A percentile compares a stretch with the other conserved stretches of the same genome.
These are phyloP conservation scores for Aspergillus niger DNA, from an alignment of 2,329 filamentous ascomycete genomes.

Conservation along the genomic window DNA sequence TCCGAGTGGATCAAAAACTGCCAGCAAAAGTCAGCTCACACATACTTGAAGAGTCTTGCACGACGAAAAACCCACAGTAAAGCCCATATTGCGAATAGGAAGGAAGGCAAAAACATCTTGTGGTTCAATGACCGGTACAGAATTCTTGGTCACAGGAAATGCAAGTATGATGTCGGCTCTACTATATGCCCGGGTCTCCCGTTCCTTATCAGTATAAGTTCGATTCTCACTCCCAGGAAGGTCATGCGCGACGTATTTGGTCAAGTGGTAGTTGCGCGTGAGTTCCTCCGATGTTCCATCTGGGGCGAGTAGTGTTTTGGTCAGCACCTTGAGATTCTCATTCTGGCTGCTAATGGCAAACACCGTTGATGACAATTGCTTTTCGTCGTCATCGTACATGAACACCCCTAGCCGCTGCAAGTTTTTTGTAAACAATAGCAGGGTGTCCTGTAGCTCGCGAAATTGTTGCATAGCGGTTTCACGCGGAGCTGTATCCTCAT, in stretches of 20 bases:
- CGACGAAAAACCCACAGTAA: conserved; percentile 37
- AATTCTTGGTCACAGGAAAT: conserved; percentile 45
- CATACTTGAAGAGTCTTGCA: neutral
- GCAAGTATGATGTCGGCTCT: conserved; percentile 47
- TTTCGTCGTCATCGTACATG: conserved; percentile 16
- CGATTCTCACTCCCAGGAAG: conserved; percentile 26
- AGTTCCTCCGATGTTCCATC: neutral
- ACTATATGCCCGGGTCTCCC: neutral
- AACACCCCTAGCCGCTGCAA: conserved; percentile 32
- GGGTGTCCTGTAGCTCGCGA: conserved; percentile 39
- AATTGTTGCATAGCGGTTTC: conserved; percentile 15
- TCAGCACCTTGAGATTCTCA: neutral
- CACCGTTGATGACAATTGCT: neutral
- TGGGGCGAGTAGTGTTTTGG: neutral
- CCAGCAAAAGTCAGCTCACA: conserved; percentile 2
- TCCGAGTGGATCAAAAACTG: conserved; percentile 55
- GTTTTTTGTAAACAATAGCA: conserved; percentile 50
- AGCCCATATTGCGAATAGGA: conserved; percentile 47
- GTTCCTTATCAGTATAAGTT: conserved; percentile 2
- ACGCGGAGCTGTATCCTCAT: conserved; percentile 6
- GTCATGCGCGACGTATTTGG: conserved; percentile 24
- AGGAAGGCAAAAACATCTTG: conserved; percentile 53
- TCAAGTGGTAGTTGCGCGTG: conserved; percentile 31
- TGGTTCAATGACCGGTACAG: conserved; percentile 38
- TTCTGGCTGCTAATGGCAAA: conserved; percentile 3